These are phyloP conservation scores for Prunus persica DNA, from an alignment of 306 rosid species.

Conservation along the genomic window Prunus_persica_NCBIv2 NC_034012.1:10249501-10250000, in stretches of 20 bases:
- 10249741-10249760: not conserved
- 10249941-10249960: not conserved
- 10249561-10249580: not conserved
- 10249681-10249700: not conserved
- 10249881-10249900: not conserved
- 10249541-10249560: constrained; percentile 14
- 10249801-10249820: constrained; percentile 4
- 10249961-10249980: not conserved
- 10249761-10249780: not conserved
- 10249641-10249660: not conserved
- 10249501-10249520: constrained; percentile 16
- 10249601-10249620: not conserved
- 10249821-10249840: constrained; percentile 11
- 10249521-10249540: constrained; percentile 6
- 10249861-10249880: constrained; percentile 3
- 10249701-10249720: not conserved
- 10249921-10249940: not conserved
- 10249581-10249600: not conserved
- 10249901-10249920: not conserved
- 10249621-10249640: not conserved
- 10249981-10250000: constrained; percentile 10
- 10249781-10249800: constrained; percentile 13
- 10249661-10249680: not conserved
- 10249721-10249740: not conserved
- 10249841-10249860: constrained; percentile 17